phyloP scores from a whole-genome alignment of 83 land plant species.

The Picea abies region DNA sequence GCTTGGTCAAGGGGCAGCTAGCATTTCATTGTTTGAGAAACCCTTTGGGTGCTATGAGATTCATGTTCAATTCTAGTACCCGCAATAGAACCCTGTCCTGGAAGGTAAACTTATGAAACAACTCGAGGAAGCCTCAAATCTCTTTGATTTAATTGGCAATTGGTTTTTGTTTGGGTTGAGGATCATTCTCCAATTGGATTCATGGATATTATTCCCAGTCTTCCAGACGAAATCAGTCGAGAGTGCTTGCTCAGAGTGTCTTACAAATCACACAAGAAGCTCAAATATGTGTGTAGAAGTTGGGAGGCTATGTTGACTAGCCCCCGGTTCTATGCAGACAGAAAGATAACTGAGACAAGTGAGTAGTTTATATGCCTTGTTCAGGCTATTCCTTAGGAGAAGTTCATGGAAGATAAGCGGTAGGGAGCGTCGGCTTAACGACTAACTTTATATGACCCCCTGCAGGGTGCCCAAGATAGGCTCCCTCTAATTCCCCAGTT shows the following conservation, averaged over 20 bases:
- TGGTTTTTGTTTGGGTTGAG: too few species aligned
- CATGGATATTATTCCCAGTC: background rate
- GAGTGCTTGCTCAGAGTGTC: background rate
- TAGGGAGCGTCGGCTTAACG: constrained; percentile 23
- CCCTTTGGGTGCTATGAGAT: too few species aligned
- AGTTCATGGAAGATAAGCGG: too few species aligned
- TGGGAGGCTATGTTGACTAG: background rate
- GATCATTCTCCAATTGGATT: too few species aligned
- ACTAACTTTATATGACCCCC: constrained; percentile 41
- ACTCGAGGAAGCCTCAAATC: too few species aligned
- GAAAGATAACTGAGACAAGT: too few species aligned
- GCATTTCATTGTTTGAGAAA: too few species aligned
- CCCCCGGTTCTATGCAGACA: background rate
- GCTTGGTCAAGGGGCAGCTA: too few species aligned
- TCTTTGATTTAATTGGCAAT: too few species aligned
- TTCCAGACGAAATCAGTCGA: background rate
- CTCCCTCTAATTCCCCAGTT: constrained; percentile 35
- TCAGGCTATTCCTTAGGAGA: background rate
- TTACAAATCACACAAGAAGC: background rate
- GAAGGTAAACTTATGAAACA: too few species aligned
- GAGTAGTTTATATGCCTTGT: background rate
- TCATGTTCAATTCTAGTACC: too few species aligned
- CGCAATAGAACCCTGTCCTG: too few species aligned
- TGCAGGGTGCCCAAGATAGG: constrained; percentile 41
- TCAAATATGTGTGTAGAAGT: background rate